Evolutionary conservation across 768 basidiomycete genomes (phyloP), one percentile per base, ranked within the genome.

Genomic region (Royoungia palumana): DNA sequence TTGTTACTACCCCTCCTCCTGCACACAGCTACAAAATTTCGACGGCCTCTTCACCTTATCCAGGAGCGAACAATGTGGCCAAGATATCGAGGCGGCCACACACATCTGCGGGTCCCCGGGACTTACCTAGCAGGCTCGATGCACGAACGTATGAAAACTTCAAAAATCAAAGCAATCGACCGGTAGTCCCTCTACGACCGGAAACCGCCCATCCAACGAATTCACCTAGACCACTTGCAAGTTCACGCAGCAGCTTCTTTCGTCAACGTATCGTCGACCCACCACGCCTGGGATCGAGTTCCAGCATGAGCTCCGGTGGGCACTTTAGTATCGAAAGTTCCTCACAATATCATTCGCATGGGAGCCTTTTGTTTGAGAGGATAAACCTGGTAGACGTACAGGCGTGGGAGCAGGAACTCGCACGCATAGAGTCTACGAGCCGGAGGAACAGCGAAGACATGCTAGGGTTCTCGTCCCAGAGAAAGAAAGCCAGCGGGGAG

Each of bases 381-480:
- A 67, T 49, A 58, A 69, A 50, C 47, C 57, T 57, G 20, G 57
- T 69, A 30, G 72, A 75, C 36, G 71, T 81, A 61, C 71, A 74
- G 46, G 88, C 83, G 55, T 91, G 89, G 88, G 89, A 90, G 66
- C 81, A 80, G 63, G 87, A 89, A 71, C 74, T 89, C 38, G 80
- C 75, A 51, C 75, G 79, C 52, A 87, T 89, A 55, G 87, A 89
- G 68, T 68, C 73, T 56, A 71, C 70, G 65, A 85, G 80, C 67
- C 78, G 77, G 46, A 64, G 70, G 48, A 70, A 64, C 45, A 76
- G 68, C 40, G 65, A 58, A 17, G 63, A 65, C 41, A 72, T 76
- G 65, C 49, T 72, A 17, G 67, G 64, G n/a, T 56, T 68, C 32
- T 41, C 51, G 44, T 57, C 63, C 9, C 63, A 56, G 36, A 62